Evolutionary conservation across 2,329 filamentous ascomycete species (phyloP), one percentile per base, ranked within the genome.

Genomic region (Domatiomyces catenatus): DNA sequence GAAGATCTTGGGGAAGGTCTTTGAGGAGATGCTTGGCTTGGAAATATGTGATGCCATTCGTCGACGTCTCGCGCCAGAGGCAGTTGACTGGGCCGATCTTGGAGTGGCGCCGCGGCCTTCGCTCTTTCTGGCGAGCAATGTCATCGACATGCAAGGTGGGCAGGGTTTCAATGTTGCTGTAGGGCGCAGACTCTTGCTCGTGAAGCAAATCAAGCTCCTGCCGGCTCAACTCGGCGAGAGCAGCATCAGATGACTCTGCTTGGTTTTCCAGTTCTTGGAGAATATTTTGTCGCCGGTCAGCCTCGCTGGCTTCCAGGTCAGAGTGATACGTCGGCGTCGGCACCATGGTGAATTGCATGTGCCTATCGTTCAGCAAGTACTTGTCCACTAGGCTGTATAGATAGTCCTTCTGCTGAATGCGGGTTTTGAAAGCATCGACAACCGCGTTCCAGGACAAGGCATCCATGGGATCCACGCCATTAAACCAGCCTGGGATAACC

Each of bases 31-130:
- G 88, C 64, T 96, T 78, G 2, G 87, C 88, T 52, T 89, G 83
- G 71, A 98, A 94, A 65, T 98, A 98, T 1, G 90, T 96, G 52
- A 98, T 71, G 0, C 92, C 92, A 60, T 98, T 98, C 0, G 92
- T 98, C 1, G 87, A 85, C 6, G 89, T 87, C 66, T 94, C 86
- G 48, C 84, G 82, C 88, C 89, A 95, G 60, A 95, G 86, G 3
- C 92, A 79, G 45, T 83, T 79, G 42, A 83, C 76, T 39, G 76
- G 75, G 43, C 78, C 75, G 8, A 84, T 64, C 8, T 71, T 69
- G 42, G 70, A 73, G 56, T 79, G 71, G 18, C 74, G 70, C 20
- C 80, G 63, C n/a, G 84, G 79, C 55, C 90, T 85, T 50, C 77
- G 76, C 60, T 89, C 84, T 62, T 85, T 86, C 54, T 77, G 71